Percentiles rank a stretch among this genome's conserved stretches.
phyloP scores from a whole-genome alignment of 257 asterid species.

The Solanum medicagineum region DNA sequence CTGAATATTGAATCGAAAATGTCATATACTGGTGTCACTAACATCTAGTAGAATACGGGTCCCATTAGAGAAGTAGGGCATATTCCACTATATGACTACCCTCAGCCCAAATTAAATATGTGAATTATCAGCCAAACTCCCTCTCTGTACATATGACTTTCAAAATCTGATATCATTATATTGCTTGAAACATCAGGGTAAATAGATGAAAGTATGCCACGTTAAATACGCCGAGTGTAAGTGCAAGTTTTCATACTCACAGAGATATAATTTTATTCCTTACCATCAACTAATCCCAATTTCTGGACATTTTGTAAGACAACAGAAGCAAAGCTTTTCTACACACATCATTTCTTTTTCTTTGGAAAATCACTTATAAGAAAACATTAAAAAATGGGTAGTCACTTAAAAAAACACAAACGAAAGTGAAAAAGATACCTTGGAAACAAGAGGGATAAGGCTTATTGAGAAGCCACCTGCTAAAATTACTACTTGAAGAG shows the following conservation, averaged over 20 bases:
- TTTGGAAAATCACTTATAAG: neutral
- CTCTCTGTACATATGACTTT: neutral
- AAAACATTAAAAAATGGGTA: neutral
- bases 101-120: neutral
- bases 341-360: neutral
- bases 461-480: constrained; percentile 86
- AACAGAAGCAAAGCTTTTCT: constrained; percentile 53
- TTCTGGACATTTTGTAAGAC: constrained; percentile 14
- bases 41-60: neutral
- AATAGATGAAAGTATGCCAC: too few relatives aligned
- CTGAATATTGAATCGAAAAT: neutral
- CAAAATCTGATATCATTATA: too few relatives aligned
- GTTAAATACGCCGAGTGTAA: too few relatives aligned
- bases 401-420: neutral
- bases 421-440: constrained; percentile 17
- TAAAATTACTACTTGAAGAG: constrained; percentile 81
- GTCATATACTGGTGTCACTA: neutral
- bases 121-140: neutral
- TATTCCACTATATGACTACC: neutral
- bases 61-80: neutral
- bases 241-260: too few relatives aligned
- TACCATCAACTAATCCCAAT: too few relatives aligned
- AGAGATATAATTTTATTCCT: too few relatives aligned
- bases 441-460: constrained; percentile 82
- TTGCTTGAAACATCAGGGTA: too few relatives aligned